These are phyloP conservation scores for Boechera retrofracta DNA, from an alignment of 345 rosid species.

Conservation along the genomic window DNA sequence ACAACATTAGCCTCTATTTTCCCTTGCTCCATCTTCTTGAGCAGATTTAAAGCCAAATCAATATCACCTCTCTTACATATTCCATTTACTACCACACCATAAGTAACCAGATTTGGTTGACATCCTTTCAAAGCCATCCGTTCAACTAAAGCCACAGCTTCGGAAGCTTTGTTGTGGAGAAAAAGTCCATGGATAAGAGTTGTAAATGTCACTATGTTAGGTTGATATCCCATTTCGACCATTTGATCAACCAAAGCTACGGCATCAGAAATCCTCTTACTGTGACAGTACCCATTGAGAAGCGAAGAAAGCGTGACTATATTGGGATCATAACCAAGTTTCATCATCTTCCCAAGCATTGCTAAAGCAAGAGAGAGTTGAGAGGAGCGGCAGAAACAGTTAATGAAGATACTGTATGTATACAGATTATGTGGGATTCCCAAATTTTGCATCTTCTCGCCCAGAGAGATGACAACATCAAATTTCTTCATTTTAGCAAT, in stretches of 20 bases:
- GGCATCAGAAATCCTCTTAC: neutral
- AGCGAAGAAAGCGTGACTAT: neutral
- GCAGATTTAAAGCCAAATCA: neutral
- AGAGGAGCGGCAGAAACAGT: neutral
- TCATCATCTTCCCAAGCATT: neutral
- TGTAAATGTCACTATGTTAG: neutral
- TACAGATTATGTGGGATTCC: neutral
- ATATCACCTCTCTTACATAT: conserved; percentile 4
- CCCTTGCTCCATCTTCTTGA: neutral
- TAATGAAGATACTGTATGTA: neutral
- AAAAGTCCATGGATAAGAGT: conserved; percentile 8
- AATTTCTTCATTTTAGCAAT: neutral
- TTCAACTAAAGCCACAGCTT: neutral
- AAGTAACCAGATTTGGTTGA: neutral
- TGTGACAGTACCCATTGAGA: neutral
- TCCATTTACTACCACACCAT: neutral
- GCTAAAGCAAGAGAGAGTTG: conserved; percentile 2
- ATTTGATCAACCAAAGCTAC: neutral
- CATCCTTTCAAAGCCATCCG: neutral
- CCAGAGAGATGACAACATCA: conserved; percentile 2
- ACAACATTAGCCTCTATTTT: neutral
- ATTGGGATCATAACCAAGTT: neutral
- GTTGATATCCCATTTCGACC: neutral
- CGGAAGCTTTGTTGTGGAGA: neutral
- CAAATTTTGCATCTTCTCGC: neutral